Conservation (phyloP, 495 filamentous ascomycete species). For the Oidiodendron maius region DNA sequence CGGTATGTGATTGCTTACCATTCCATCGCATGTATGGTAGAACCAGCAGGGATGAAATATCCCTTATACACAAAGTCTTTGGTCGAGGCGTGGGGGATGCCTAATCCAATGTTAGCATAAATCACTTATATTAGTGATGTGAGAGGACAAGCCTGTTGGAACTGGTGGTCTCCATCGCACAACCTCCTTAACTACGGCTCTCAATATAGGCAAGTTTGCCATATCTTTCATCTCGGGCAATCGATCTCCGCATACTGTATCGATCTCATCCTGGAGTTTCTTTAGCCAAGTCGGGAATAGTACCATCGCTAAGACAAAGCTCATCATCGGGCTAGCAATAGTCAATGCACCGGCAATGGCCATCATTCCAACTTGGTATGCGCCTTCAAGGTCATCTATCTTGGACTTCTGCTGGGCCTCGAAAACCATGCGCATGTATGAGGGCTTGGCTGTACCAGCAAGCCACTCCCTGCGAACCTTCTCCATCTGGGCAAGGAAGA, state of each 20-base stretch:
- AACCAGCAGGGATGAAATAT: conserved; percentile 46
- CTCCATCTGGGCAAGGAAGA: conserved; percentile 38
- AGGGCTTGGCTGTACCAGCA: conserved; percentile 17
- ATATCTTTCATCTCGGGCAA: conserved; percentile 44
- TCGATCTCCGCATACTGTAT: conserved; percentile 47
- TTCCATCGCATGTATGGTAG: conserved; percentile 52
- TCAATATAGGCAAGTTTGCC: conserved; percentile 35
- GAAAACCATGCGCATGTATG: conserved; percentile 22
- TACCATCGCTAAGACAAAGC: conserved; percentile 50
- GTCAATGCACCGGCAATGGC: conserved; percentile 40
- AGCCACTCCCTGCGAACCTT: conserved; percentile 21
- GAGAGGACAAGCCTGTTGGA: conserved; percentile 34
- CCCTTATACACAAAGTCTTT: conserved; percentile 44
- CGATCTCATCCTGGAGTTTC: conserved; percentile 48
- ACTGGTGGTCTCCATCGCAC: conserved; percentile 48
- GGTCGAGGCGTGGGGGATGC: conserved; percentile 36
- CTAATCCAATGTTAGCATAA: conserved; percentile 45
- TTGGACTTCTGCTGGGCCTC: conserved; percentile 19
- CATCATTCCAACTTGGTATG: conserved; percentile 36
- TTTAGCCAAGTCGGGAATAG: conserved; percentile 51
- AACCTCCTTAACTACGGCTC: conserved; percentile 44
- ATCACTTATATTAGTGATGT: conserved; percentile 40
- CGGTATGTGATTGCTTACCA: conserved; percentile 28
- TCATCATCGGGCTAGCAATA: conserved; percentile 30
- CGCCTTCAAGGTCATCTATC: conserved; percentile 24